Conservation (phyloP, 805 yeast genomes). For the Saccharomycopsis sp. region DNA sequence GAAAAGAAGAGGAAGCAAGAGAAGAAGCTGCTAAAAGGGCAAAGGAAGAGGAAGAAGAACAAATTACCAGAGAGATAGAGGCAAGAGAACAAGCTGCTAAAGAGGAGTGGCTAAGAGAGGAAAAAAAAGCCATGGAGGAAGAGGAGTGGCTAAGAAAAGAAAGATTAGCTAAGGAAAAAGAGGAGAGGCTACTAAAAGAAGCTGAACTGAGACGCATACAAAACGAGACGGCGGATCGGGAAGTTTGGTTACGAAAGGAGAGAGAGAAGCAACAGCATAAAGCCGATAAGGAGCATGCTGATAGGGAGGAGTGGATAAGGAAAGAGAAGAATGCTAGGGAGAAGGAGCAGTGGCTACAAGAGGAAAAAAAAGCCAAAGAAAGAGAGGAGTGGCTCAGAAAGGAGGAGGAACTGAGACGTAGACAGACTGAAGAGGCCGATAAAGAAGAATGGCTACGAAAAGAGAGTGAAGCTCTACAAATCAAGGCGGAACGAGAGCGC, state of each 20-base stretch:
- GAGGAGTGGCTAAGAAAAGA: not conserved
- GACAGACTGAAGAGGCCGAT: not conserved
- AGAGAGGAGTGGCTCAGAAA: conserved; percentile 5
- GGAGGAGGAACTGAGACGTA: not conserved
- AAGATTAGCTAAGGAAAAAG: not conserved
- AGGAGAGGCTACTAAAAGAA: not conserved
- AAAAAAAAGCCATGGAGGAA: conserved; percentile 3
- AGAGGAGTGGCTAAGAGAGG: conserved; percentile 2
- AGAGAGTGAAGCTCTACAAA: conserved; percentile 3
- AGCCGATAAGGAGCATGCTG: not conserved
- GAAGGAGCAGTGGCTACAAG: conserved; percentile 2
- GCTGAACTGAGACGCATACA: not conserved
- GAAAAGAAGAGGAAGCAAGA: not conserved
- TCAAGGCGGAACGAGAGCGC: not conserved
- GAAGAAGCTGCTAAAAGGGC: not conserved
- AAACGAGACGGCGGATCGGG: not conserved
- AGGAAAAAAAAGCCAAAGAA: conserved; percentile 5
- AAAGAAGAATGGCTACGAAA: conserved; percentile 6
- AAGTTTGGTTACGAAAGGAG: too few species aligned
- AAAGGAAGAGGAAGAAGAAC: not conserved
- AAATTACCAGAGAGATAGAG: not conserved
- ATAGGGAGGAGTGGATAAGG: conserved; percentile 5
- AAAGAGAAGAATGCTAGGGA: not conserved
- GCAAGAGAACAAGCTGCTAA: not conserved
- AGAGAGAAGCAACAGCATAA: too few species aligned